Conservation (phyloP, 2,329 filamentous ascomycete species). For the Cytospora mali region DNA sequence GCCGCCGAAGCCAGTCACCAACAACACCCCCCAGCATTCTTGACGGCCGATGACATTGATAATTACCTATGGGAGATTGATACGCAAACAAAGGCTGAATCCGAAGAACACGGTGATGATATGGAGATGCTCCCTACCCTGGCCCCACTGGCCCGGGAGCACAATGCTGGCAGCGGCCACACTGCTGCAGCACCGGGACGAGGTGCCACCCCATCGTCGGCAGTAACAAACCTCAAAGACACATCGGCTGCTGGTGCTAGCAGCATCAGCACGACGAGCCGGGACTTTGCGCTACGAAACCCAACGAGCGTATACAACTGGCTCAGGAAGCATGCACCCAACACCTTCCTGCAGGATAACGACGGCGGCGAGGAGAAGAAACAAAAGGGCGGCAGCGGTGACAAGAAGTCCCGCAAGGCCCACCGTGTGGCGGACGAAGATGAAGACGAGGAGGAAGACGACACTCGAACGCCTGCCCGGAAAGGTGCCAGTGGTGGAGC, state of each 20-base stretch:
- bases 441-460: constrained; percentile 44
- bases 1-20: constrained; percentile 50
- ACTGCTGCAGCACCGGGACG: constrained; percentile 43
- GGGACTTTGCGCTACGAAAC: constrained; percentile 67
- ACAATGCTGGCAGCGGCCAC: constrained; percentile 38
- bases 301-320: constrained; percentile 95
- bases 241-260: constrained; percentile 42
- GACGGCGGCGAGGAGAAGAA: constrained; percentile 46
- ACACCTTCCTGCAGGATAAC: constrained; percentile 81
- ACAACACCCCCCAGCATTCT: constrained; percentile 65
- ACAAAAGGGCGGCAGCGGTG: constrained; percentile 34
- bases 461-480: constrained; percentile 35
- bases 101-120: constrained; percentile 34
- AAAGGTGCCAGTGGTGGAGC: constrained; percentile 34
- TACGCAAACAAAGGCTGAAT: constrained; percentile 46
- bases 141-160: constrained; percentile 50
- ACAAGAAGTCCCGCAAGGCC: constrained; percentile 29
- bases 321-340: constrained; percentile 82
- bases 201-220: constrained; percentile 29
- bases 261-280: constrained; percentile 40
- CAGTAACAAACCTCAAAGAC: constrained; percentile 40
- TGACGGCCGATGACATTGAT: constrained; percentile 71
- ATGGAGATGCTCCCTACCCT: constrained; percentile 49
- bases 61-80: constrained; percentile 73
- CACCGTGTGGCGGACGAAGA: constrained; percentile 40